Evolutionary conservation across 805 yeast species (phyloP).

Genomic region (Suhomyces kilbournensis): DNA sequence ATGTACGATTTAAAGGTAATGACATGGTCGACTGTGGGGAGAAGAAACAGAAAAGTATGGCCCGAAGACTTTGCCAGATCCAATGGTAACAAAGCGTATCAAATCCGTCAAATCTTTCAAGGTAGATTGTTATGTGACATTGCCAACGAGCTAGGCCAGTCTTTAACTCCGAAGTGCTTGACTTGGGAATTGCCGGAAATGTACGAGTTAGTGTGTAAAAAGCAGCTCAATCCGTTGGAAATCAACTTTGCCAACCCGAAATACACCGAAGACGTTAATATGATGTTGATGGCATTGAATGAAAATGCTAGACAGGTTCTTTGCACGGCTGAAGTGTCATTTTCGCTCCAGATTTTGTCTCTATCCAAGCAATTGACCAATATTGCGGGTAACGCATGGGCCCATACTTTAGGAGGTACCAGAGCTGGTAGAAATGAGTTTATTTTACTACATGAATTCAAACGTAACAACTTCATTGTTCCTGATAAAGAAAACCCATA

Average conservation of each 20-base stretch:
- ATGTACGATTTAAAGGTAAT: conserved; percentile 70
- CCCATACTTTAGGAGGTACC: conserved; percentile 90
- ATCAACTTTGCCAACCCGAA: conserved; percentile 68
- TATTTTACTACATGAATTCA: conserved; percentile 88
- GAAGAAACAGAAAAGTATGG: conserved; percentile 73
- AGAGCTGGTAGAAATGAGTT: conserved; percentile 95
- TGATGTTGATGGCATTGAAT: conserved; percentile 64
- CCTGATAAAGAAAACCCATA: conserved; percentile 72
- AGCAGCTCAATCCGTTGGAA: conserved; percentile 60
- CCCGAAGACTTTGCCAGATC: conserved; percentile 68
- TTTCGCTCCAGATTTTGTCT: conserved; percentile 80
- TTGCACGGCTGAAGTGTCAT: conserved; percentile 74
- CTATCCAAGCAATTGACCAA: conserved; percentile 88
- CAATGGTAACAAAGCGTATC: conserved; percentile 47
- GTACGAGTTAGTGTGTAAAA: conserved; percentile 75
- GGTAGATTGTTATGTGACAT: conserved; percentile 92
- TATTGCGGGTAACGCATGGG: conserved; percentile 97
- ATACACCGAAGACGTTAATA: conserved; percentile 63
- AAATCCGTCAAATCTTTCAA: conserved; percentile 66
- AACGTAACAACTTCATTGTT: conserved; percentile 71
- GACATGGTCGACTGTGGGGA: conserved; percentile 80
- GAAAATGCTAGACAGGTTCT: conserved; percentile 67
- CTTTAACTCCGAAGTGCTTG: conserved; percentile 86
- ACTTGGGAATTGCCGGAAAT: conserved; percentile 93
- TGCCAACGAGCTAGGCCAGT: conserved; percentile 92